These are phyloP conservation scores for Coemansia sp. DNA, from an alignment of 192 early-diverging fungal genomes.

Conservation along the genomic window DNA sequence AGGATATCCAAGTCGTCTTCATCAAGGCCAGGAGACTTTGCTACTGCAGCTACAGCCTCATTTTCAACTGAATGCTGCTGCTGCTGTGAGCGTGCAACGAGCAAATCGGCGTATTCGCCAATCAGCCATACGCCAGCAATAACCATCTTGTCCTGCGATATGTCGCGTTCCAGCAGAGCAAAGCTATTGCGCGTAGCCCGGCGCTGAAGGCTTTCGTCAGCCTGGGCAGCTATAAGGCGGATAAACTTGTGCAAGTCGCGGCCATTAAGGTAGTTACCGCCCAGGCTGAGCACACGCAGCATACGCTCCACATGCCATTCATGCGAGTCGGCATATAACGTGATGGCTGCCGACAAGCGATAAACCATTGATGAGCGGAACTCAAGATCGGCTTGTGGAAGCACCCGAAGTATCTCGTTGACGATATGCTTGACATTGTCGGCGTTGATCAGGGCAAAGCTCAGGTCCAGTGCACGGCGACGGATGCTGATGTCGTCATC, in stretches of 20 bases:
- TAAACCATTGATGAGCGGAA: slow-evolving; percentile 87
- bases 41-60: neutral
- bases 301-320: slow-evolving; percentile 98
- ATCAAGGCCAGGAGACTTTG: slow-evolving; percentile 20
- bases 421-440: slow-evolving; percentile 91
- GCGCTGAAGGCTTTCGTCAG: slow-evolving; percentile 69
- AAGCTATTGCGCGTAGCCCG: slow-evolving; percentile 90
- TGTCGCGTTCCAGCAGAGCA: slow-evolving; percentile 70
- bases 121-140: slow-evolving; percentile 90
- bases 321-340: slow-evolving; percentile 87
- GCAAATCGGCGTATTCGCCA: slow-evolving; percentile 94
- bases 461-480: slow-evolving; percentile 90
- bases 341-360: slow-evolving; percentile 90
- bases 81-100: slow-evolving; percentile 49
- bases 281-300: slow-evolving; percentile 78
- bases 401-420: slow-evolving; percentile 86
- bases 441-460: slow-evolving; percentile 93
- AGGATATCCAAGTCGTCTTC: slow-evolving; percentile 46
- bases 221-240: slow-evolving; percentile 76
- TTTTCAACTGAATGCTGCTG: neutral
- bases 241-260: slow-evolving; percentile 85
- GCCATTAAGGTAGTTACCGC: slow-evolving; percentile 67
- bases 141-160: slow-evolving; percentile 80
- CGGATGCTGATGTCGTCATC: slow-evolving; percentile 97
- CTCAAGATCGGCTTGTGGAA: slow-evolving; percentile 88